Percentiles rank a stretch among this genome's conserved stretches.
phyloP scores from a whole-genome alignment of 2,329 filamentous ascomycete genomes.

The Fusarium nanum region DNA sequence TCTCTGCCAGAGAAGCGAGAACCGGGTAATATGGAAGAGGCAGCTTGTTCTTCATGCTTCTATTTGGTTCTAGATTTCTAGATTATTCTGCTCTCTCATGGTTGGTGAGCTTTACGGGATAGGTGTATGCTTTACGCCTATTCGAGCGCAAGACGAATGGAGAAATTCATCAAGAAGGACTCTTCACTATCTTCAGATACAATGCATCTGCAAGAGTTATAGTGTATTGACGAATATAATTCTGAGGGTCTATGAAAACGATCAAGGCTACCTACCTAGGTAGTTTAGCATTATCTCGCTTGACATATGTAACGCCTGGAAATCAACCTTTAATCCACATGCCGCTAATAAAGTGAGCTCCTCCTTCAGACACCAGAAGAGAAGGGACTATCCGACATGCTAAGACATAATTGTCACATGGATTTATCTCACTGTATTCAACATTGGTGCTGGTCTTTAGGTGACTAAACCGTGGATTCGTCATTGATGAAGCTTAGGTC shows the following conservation, averaged over 20 bases:
- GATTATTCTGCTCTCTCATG: not conserved
- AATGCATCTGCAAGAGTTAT: no score
- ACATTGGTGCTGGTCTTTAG: rapidly evolving
- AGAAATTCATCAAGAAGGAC: not conserved
- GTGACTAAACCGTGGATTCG: not conserved
- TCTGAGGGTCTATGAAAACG: no score
- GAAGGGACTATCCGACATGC: not conserved
- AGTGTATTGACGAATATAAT: no score
- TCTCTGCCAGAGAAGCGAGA: not conserved
- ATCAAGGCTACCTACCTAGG: no score
- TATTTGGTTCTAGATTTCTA: not conserved
- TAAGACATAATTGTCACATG: not conserved
- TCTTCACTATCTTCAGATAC: no score
- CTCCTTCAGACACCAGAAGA: not conserved
- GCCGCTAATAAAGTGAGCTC: not conserved
- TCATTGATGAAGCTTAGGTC: not conserved
- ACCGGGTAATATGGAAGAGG: constrained; percentile 16
- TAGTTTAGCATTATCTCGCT: no score
- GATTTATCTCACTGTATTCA: not conserved
- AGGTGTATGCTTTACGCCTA: not conserved
- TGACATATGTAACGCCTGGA: not conserved
- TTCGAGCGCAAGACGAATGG: no score
- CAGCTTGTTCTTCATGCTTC: not conserved
- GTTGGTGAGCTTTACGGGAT: not conserved
- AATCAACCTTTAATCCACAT: not conserved